Evolutionary conservation across 2,329 filamentous ascomycete genomes (phyloP).

Genomic region (Coniochaeta pulveracea): DNA sequence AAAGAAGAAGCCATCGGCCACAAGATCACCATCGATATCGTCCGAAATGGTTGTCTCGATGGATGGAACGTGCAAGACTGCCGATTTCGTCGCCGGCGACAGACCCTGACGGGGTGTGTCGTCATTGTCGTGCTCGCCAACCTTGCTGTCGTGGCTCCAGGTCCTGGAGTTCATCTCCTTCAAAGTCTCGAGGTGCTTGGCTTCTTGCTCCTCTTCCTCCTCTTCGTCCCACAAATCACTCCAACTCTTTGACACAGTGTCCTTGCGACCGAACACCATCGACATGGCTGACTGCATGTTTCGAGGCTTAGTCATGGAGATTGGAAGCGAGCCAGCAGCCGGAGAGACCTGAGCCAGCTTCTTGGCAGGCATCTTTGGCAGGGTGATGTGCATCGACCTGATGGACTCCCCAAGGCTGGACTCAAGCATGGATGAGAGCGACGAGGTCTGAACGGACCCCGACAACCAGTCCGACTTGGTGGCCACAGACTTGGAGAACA

Average conservation of each 20-base stretch:
- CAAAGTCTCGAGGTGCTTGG: slow-evolving; percentile 45
- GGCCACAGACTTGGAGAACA: slow-evolving; percentile 70
- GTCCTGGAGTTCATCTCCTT: slow-evolving; percentile 63
- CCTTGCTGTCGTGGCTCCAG: slow-evolving; percentile 66
- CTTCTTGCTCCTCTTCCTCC: slow-evolving; percentile 57
- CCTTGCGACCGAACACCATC: slow-evolving; percentile 67
- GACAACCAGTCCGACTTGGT: slow-evolving; percentile 69
- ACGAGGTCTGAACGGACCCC: slow-evolving; percentile 64
- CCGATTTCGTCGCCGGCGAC: slow-evolving; percentile 28
- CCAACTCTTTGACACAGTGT: slow-evolving; percentile 94
- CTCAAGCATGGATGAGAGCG: slow-evolving; percentile 72
- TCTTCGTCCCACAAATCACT: slow-evolving; percentile 98
- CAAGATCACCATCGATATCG: slow-evolving; percentile 52
- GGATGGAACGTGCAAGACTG: slow-evolving; percentile 23
- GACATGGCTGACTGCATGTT: slow-evolving; percentile 56
- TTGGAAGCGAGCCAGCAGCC: slow-evolving; percentile 62
- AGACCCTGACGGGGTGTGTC: slow-evolving; percentile 29
- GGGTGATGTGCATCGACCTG: slow-evolving; percentile 51
- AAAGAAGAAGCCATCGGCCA: slow-evolving; percentile 62
- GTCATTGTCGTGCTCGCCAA: slow-evolving; percentile 28
- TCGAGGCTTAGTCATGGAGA: slow-evolving; percentile 67
- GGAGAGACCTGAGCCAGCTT: slow-evolving; percentile 42
- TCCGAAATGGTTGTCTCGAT: slow-evolving; percentile 23
- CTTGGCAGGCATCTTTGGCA: slow-evolving; percentile 29
- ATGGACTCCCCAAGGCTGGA: slow-evolving; percentile 75